Evolutionary conservation across 306 rosid genomes (phyloP), one percentile per base, ranked within the genome.

Genomic region (Glycine soja): DNA sequence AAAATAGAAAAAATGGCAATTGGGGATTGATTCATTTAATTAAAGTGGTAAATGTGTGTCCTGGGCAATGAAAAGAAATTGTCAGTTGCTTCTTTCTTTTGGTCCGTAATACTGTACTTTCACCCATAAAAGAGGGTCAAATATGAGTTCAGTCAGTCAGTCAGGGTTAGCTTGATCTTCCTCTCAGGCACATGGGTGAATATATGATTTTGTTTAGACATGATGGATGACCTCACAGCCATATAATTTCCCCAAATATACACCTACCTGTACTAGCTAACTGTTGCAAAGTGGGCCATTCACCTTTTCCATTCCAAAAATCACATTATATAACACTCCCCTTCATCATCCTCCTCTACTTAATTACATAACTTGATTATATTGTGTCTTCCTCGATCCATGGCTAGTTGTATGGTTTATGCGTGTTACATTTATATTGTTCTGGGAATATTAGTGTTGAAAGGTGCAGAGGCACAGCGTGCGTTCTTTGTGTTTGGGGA

Each of bases 401-500:
- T 24, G 94, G 87, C 78, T 38, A 71, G 48, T 53, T 76, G 52
- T 69, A 12, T 69, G 36, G 7, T 59, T 69, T 48, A 79, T 38
- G 76, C 69, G 18, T 80, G 65, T 16, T 86, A 47, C 72, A 63
- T 34, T 34, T 3, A 24, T 36, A 36, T 72, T 46, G 43, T 75
- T 13, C 6, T 88, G 12, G 87, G 78, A 2, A 11, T 81, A 42
- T 14, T 77, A 38, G 64, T 70, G 7, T 78, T 83, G 8, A 69
- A 0, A 11, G 86, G 76, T 42, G 88, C 85, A 13, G 94, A 86
- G 58, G 97, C 86, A 14, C 88, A 87, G 3, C 87, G 96, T 16
- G 91, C 97, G 2, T 93, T 93, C 88, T 86, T 91, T 38, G 97
- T 93, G 56, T 93, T 93, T 34, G 97, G 97, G 14, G 97, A 93